Percentiles rank a stretch among this genome's conserved stretches.
These are phyloP conservation scores for Erysiphe neolycopersici DNA, from an alignment of 2,329 filamentous ascomycete genomes.

Conservation along the genomic window DNA sequence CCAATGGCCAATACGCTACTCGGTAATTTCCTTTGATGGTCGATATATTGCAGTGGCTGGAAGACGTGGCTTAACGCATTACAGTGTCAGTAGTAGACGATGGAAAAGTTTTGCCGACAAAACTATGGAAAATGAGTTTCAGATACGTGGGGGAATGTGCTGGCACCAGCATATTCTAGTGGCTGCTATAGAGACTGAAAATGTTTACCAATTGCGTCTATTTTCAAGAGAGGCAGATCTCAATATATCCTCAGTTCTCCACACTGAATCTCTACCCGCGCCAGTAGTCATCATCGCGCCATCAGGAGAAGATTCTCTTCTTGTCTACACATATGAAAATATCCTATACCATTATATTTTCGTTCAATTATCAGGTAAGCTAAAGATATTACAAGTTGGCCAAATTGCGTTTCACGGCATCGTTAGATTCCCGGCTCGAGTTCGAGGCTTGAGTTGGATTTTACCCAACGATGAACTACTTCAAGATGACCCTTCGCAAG, in stretches of 20 bases:
- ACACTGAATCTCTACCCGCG: slow-evolving; percentile 51
- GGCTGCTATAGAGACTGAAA: slow-evolving; percentile 68
- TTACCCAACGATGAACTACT: slow-evolving; percentile 69
- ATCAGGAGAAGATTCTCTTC: slow-evolving; percentile 75
- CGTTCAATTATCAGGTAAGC: slow-evolving; percentile 35
- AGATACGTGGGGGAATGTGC: slow-evolving; percentile 87
- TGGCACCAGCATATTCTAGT: slow-evolving; percentile 95
- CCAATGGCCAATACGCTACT: slow-evolving; percentile 78
- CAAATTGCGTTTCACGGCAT: slow-evolving; percentile 96
- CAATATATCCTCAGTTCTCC: slow-evolving; percentile 44
- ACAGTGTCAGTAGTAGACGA: slow-evolving; percentile 75
- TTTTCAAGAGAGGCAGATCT: slow-evolving; percentile 70
- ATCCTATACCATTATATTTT: slow-evolving; percentile 88
- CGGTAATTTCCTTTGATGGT: slow-evolving; percentile 73
- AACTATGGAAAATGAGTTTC: slow-evolving; percentile 65
- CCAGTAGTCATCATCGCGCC: slow-evolving; percentile 76
- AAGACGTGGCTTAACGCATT: slow-evolving; percentile 71
- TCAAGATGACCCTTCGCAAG: slow-evolving; percentile 82
- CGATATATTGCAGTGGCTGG: slow-evolving; percentile 94
- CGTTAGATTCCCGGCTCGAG: slow-evolving; percentile 72
- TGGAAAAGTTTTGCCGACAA: slow-evolving; percentile 86
- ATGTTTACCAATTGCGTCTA: slow-evolving; percentile 63
- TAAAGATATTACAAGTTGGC: slow-evolving; percentile 73
- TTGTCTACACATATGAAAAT: slow-evolving; percentile 96
- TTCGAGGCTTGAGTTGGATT: slow-evolving; percentile 87